phyloP scores from a whole-genome alignment of 345 rosid genomes.

The Populus tremula region DNA sequence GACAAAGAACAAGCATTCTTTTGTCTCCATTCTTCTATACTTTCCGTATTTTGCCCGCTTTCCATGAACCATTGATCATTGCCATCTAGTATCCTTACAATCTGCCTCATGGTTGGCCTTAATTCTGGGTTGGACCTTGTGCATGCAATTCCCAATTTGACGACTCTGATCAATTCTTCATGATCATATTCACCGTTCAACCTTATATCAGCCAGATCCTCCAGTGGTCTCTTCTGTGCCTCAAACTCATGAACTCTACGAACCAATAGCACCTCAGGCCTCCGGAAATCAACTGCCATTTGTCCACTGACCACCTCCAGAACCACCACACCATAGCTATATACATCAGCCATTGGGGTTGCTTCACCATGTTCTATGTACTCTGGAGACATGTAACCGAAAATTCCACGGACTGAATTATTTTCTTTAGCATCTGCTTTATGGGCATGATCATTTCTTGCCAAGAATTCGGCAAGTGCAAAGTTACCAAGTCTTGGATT shows the following conservation, averaged over 20 bases:
- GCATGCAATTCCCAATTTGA: slow-evolving; percentile 71
- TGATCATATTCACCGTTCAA: slow-evolving; percentile 46
- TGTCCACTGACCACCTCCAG: slow-evolving; percentile 89
- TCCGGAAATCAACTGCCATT: slow-evolving; percentile 76
- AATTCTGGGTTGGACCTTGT: slow-evolving; percentile 65
- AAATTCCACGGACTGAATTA: slow-evolving; percentile 80
- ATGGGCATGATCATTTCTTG: slow-evolving; percentile 77
- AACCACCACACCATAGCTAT: slow-evolving; percentile 83
- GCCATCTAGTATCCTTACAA: slow-evolving; percentile 80
- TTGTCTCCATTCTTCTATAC: slow-evolving; percentile 57
- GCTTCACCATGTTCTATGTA: slow-evolving; percentile 86
- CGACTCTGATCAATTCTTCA: slow-evolving; percentile 50
- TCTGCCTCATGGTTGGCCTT: slow-evolving; percentile 84
- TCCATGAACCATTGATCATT: slow-evolving; percentile 46
- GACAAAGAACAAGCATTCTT: slow-evolving; percentile 58
- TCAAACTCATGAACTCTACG: slow-evolving; percentile 53
- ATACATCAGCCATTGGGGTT: slow-evolving; percentile 75
- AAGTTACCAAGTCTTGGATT: slow-evolving; percentile 80
- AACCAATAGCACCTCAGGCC: slow-evolving; percentile 70
- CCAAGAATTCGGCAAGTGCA: slow-evolving; percentile 88
- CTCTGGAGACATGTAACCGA: slow-evolving; percentile 93
- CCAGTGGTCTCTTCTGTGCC: slow-evolving; percentile 40
- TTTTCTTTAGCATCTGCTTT: slow-evolving; percentile 38
- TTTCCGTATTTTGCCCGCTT: slow-evolving; percentile 42
- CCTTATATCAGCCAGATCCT: slow-evolving; percentile 56